phyloP scores from a whole-genome alignment of 176 grass and related monocot genomes.

The Poa pratensis region DNA sequence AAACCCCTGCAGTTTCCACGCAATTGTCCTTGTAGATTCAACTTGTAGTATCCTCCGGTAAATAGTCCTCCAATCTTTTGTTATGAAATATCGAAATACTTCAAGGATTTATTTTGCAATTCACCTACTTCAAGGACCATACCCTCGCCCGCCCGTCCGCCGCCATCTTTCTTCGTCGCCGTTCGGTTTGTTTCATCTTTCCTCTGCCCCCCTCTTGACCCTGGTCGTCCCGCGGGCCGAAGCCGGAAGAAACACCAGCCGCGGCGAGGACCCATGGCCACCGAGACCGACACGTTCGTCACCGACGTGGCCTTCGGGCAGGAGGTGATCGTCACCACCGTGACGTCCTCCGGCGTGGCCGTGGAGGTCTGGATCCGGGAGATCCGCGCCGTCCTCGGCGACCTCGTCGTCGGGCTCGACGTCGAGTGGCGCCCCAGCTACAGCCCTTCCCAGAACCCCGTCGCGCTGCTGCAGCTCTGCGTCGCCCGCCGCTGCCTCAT shows the following conservation, averaged over 20 bases:
- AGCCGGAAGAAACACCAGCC: background rate
- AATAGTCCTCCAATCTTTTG: background rate
- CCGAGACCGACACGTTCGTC: slow-evolving; percentile 5
- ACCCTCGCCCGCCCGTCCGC: background rate
- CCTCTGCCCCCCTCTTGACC: background rate
- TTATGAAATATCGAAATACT: background rate
- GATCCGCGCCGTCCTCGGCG: slow-evolving; percentile 21
- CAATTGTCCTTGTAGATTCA: background rate
- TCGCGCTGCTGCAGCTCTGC: slow-evolving; percentile 68
- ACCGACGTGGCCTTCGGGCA: slow-evolving; percentile 30
- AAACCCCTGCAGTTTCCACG: background rate
- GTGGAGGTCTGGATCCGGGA: slow-evolving; percentile 50
- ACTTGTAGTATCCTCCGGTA: background rate
- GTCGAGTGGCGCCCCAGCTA: slow-evolving; percentile 68
- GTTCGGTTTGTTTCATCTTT: background rate
- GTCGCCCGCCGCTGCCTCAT: slow-evolving; percentile 67
- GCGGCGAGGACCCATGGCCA: slow-evolving; percentile 29
- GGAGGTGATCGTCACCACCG: slow-evolving; percentile 42
- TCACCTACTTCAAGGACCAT: background rate
- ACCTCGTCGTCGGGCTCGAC: slow-evolving; percentile 61
- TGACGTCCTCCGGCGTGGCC: slow-evolving; percentile 39
- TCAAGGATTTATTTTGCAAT: background rate
- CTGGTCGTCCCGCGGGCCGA: background rate
- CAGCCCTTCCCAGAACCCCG: slow-evolving; percentile 35
- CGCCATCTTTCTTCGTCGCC: background rate